Evolutionary conservation across 2,329 filamentous ascomycete genomes (phyloP).

Genomic region (Monilinia fructicola): DNA sequence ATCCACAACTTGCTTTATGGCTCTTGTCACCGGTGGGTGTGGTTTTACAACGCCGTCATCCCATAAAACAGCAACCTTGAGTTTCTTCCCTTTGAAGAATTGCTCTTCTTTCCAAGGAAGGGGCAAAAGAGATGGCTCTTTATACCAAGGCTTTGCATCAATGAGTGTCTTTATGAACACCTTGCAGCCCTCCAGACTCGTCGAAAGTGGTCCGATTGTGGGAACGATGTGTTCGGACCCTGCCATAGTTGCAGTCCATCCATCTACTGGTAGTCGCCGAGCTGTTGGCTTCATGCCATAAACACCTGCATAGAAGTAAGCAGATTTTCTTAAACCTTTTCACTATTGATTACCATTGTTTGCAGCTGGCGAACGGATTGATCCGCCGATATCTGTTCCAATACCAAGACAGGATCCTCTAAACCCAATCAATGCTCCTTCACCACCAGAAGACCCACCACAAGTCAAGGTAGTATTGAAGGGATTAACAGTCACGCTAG

Average conservation of each 20-base stretch:
- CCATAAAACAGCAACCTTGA: conserved; percentile 61
- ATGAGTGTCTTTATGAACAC: conserved; percentile 46
- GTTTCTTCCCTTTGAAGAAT: conserved; percentile 44
- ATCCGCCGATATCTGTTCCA: conserved; percentile 54
- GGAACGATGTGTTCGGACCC: conserved; percentile 44
- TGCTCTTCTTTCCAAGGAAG: conserved; percentile 51
- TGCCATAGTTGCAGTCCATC: conserved; percentile 30
- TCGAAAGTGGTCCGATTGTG: conserved; percentile 55
- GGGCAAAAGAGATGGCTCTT: conserved; percentile 53
- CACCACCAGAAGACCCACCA: conserved; percentile 57
- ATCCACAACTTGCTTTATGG: conserved; percentile 54
- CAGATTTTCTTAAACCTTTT: neutral
- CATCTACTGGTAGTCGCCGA: conserved; percentile 33
- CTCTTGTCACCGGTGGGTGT: conserved; percentile 58
- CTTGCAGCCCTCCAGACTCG: conserved; percentile 49
- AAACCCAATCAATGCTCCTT: conserved; percentile 54
- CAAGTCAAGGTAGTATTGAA: conserved; percentile 51
- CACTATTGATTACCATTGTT: conserved; percentile 43
- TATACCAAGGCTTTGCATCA: conserved; percentile 49
- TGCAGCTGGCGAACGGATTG: conserved; percentile 49
- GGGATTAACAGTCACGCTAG: conserved; percentile 53
- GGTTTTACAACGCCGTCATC: conserved; percentile 60
- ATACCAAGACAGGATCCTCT: conserved; percentile 54
- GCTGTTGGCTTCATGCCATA: conserved; percentile 40
- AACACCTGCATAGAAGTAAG: conserved; percentile 32